A percentile compares a stretch with the other conserved stretches of the same genome.
Evolutionary conservation across 345 rosid species (phyloP).

Genomic region (Diplotaxis tenuifolia): DNA sequence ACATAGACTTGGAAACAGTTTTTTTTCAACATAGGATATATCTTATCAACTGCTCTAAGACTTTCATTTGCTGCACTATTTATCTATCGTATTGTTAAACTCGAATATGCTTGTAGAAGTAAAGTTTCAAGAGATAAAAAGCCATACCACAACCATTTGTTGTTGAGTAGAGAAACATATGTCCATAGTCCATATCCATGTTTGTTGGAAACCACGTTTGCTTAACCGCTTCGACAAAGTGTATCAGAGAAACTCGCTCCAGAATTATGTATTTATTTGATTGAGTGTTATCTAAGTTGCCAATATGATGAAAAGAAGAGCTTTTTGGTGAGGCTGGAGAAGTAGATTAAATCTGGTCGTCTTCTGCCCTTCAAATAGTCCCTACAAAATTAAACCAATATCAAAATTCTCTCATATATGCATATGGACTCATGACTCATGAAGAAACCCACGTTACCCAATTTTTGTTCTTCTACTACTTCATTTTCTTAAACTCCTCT

Average conservation of each 20-base stretch:
- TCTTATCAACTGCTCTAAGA: too few relatives aligned
- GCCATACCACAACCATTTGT: background rate
- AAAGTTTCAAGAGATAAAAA: background rate
- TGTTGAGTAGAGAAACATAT: background rate
- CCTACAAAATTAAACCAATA: background rate
- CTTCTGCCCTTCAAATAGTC: background rate
- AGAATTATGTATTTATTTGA: background rate
- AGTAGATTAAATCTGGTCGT: background rate
- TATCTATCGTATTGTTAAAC: background rate
- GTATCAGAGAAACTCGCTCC: background rate
- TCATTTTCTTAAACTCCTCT: too few relatives aligned
- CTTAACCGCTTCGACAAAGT: background rate
- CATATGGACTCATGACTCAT: background rate
- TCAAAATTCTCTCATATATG: background rate
- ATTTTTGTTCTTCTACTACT: too few relatives aligned
- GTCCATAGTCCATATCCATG: background rate
- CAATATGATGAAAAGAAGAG: background rate
- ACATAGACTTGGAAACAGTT: too few relatives aligned
- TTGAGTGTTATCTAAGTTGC: background rate
- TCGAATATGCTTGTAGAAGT: too few relatives aligned
- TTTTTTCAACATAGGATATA: too few relatives aligned
- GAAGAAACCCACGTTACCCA: background rate
- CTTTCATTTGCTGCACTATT: too few relatives aligned
- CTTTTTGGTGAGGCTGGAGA: background rate
- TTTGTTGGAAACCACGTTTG: background rate